Base-by-base conservation (phyloP, 495 filamentous ascomycete genomes). In the Neurospora sp. region DNA sequence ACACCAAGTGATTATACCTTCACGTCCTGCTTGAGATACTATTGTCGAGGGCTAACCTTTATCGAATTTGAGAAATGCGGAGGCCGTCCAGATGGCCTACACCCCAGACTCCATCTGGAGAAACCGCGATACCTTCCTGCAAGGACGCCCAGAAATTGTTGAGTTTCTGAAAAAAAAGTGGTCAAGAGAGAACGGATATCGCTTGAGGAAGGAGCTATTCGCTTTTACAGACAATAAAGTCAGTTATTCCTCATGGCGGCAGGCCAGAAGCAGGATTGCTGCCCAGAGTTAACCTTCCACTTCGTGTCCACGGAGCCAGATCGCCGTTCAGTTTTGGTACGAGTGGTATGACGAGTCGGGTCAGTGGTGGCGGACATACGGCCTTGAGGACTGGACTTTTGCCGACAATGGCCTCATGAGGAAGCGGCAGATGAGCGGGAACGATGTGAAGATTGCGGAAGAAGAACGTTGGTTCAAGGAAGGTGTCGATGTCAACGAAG, bases 261-360 rank as follows among this genome's bases (percentile, higher is more conserved):
- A 31, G 6, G 20, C 5, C 72, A 4, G 11, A 27, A 60, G 20
- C 20, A 6, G 23, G 11, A 4, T 31, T 27, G 12, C 71, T 27
- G 37, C 12, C 11, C 20, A 35, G 14, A 37, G 62, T 12, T 41
- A 31, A 39, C 16, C 35, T n/a, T n/a, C n/a, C n/a, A n/a, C n/a
- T n/a, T n/a, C n/a, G 3, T 66, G 27, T 66, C 54, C 14, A 18
- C 39, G 4, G 41, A 31, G 40, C 5, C 73, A 87, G 82, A 96
- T 95, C 77, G 93, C 92, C 1, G 93, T 96, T 49, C 92, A 96
- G 82, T 97, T 97, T 81, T 97, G 93, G 93, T 97, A 97, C 75
- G 94, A 97, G 81, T 97, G 89, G 82, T 87, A 90, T 72, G 93
- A 97, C 77, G 82, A 80, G 7, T 74, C 86, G 1, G 91, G 93